Conservation (phyloP, 2,329 filamentous ascomycete genomes). For the Ceratocystis huliohia region DNA sequence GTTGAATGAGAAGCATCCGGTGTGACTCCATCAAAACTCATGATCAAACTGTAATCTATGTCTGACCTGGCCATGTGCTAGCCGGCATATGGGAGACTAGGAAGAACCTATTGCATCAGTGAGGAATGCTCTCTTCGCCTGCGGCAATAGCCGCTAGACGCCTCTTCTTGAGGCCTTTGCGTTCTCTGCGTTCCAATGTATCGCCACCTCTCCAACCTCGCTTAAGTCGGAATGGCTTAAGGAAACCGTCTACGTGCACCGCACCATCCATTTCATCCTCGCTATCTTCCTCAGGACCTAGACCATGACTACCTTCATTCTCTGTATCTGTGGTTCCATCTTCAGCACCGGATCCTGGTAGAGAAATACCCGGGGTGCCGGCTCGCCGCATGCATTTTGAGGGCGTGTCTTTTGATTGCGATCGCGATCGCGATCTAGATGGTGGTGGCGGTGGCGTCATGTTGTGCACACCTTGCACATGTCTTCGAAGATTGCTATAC, state of each 20-base stretch:
- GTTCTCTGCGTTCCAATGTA: constrained; percentile 25
- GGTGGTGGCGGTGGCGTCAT: constrained; percentile 19
- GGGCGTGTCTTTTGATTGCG: constrained; percentile 30
- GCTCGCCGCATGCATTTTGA: constrained; percentile 25
- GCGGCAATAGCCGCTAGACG: constrained; percentile 2
- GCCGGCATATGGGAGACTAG: not conserved
- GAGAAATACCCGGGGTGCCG: constrained; percentile 6
- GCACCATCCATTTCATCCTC: constrained; percentile 47
- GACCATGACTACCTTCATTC: constrained; percentile 10
- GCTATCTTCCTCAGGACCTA: constrained; percentile 29
- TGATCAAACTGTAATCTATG: too few species aligned
- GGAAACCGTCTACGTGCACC: constrained; percentile 56
- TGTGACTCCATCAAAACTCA: not conserved
- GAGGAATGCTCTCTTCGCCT: not conserved
- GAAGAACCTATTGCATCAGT: not conserved
- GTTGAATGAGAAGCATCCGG: constrained; percentile 10
- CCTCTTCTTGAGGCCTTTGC: constrained; percentile 21
- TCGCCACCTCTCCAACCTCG: constrained; percentile 35
- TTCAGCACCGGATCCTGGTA: constrained; percentile 1
- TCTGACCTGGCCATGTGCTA: too few species aligned
- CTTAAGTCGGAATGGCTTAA: constrained; percentile 41
- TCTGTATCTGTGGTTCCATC: constrained; percentile 15
- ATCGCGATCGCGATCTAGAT: constrained; percentile 14
- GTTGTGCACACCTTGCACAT: constrained; percentile 32
- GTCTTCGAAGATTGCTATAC: constrained; percentile 29